Evolutionary conservation across 2,329 filamentous ascomycete species (phyloP), one percentile per base, ranked within the genome.

Genomic region (Thielaviopsis punctulata): DNA sequence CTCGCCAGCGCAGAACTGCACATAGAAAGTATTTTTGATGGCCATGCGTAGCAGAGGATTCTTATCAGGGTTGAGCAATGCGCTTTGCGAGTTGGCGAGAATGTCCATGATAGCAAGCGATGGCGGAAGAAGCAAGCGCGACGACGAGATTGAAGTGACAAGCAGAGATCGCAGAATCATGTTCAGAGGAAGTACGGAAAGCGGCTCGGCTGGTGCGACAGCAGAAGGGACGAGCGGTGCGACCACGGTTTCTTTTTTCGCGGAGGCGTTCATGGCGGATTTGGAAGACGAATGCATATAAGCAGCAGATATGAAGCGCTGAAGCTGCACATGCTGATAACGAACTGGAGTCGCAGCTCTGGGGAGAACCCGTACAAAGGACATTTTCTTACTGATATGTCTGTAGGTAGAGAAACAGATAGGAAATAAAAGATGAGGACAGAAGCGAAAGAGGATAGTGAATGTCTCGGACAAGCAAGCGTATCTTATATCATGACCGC

Each of bases 1-100:
- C 66, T 88, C 84, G 24, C 89, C 89, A 0, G 86, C 86, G 65
- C 89, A 95, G 66, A 94, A 95, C 61, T 95, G 89, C 22, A 80
- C 79, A 64, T 95, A 95, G 60, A 95, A 88, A 0, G 86, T 93
- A 62, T 80, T 77, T 63, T 88, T 87, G 48, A 95, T 70, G 43
- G 88, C 62, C 55, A 71, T 76, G 44, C 79, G 75, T 15, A 94
- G 72, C 1, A 90, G 46, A 0, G 78, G 78, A 62, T 94, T 95
- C 50, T 68, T 72, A 62, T 93, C 86, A 4, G 87, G 80, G 63
- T 82, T 82, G 53, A 92, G 71, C 0, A 88, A 52, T 1, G 76
- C 68, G 53, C 70, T 80, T 49, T 75, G 75, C 23, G 84, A 80
- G 63, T 86, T 73, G 10, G 88, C 83, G 59, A 93, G 75, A 21